A percentile compares a stretch with the other conserved stretches of the same genome.
These are phyloP conservation scores for Eucalyptus virginea DNA, from an alignment of 345 rosid genomes.

Conservation along the genomic window DNA sequence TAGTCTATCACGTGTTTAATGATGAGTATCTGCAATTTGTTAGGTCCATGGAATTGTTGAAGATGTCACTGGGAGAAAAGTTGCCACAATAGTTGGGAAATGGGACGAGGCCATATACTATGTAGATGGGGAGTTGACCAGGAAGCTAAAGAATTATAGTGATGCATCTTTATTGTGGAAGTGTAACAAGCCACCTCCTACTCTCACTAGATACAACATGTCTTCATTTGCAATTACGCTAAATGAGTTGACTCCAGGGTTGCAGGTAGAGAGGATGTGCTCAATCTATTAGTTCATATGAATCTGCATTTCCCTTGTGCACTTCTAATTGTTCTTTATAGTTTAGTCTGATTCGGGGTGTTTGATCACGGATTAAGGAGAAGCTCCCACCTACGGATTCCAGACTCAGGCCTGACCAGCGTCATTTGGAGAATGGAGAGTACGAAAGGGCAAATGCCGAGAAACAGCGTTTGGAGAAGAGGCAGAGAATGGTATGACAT, in stretches of 20 bases:
- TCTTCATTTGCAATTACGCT: conserved; percentile 88
- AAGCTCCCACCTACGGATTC: conserved; percentile 97
- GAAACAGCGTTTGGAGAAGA: conserved; percentile 83
- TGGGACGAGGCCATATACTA: conserved; percentile 91
- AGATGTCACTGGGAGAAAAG: conserved; percentile 51
- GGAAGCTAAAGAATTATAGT: conserved; percentile 45
- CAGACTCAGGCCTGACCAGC: conserved; percentile 93
- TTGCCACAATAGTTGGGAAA: conserved; percentile 78
- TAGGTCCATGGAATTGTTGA: conserved; percentile 92
- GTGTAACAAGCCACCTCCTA: conserved; percentile 61
- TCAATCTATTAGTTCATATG: conserved; percentile 4
- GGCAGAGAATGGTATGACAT: conserved; percentile 81
- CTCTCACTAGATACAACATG: conserved; percentile 85
- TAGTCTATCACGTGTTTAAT: neutral
- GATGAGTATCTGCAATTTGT: neutral
- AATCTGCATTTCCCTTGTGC: conserved; percentile 1
- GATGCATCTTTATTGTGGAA: conserved; percentile 69
- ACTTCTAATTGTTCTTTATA: conserved; percentile 33
- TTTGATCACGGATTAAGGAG: conserved; percentile 82
- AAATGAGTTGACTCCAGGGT: conserved; percentile 88
- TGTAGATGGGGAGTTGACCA: conserved; percentile 23
- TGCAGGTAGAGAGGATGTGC: conserved; percentile 57
- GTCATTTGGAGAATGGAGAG: conserved; percentile 95
- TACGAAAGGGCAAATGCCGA: conserved; percentile 89
- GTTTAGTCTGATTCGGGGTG: conserved; percentile 43